Conservation (phyloP, 257 asterid genomes). For the Solanum tacnaense region DNA sequence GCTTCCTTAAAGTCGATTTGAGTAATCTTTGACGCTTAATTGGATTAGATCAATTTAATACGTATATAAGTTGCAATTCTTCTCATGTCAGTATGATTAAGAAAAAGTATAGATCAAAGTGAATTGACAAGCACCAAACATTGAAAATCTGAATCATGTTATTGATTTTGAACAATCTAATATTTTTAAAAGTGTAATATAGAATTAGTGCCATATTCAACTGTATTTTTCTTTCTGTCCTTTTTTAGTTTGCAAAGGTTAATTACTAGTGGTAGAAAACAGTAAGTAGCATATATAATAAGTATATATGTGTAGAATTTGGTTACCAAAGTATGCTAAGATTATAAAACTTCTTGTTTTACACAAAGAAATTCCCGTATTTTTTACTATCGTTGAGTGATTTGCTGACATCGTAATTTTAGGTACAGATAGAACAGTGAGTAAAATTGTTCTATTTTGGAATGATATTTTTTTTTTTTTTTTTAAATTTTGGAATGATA, state of each 20-base stretch:
- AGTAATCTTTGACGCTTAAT: background rate
- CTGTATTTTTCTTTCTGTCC: background rate
- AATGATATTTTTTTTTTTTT: too few species aligned
- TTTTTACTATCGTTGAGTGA: too few species aligned
- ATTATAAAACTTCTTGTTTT: too few species aligned
- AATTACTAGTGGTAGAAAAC: background rate
- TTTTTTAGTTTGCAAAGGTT: too few species aligned
- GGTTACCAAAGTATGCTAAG: background rate
- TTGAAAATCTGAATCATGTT: background rate
- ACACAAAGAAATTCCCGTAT: rapidly evolving
- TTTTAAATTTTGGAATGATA: too few species aligned
- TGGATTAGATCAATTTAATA: background rate
- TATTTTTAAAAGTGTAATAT: background rate
- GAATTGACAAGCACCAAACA: background rate
- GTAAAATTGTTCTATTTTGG: too few species aligned
- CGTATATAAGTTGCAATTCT: background rate
- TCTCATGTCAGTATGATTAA: background rate
- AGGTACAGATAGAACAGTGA: rapidly evolving
- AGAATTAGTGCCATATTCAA: background rate
- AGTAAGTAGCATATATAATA: background rate
- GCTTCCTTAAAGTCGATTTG: background rate
- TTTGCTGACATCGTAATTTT: too few species aligned
- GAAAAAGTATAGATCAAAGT: background rate
- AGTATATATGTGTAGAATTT: background rate
- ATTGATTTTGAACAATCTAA: background rate